Evolutionary conservation across 164 flowering plant genomes (phyloP), one percentile per base, ranked within the genome.

Genomic region (Vitis rotundifolia): DNA sequence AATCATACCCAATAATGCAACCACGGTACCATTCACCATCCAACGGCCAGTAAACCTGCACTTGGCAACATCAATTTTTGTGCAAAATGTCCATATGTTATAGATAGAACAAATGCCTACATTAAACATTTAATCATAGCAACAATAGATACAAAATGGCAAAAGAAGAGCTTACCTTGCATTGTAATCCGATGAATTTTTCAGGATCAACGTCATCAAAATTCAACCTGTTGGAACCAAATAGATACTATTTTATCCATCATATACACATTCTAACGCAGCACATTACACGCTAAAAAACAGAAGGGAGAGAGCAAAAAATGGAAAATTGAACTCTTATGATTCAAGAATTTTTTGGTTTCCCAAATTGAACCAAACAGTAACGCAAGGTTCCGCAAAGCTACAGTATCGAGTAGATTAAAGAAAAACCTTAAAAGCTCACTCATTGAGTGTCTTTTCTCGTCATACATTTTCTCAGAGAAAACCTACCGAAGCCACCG

Each of bases 1-100:
- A 65, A 80, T 79, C 67, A 66, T 85, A 90, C 15, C 81, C 87
- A 66, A 74, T 63, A 59, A 94, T 74, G 11, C 67, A 59, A 47
- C 97, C 99, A 31, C 73, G 16, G 74, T 94, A 94, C 97, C 96
- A 94, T 56, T 83, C 82, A 60, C 83, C 80, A 76, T 94, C 98
- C 82, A 91, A 63, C 12, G 98, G 96, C 99, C 99, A 94, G 73
- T 79, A 88, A 15, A 94, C 98, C 99, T 94, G 83, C 49, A 75
- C 49, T n/a, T 15, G 28, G 60, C 22, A 7, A 71, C 57, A 19
- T 71, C 28, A 59, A 2, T 59, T 15, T 59, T 53, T 44, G 13
- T 19, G 54, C 31, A 18, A 69, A 47, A 16, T 26, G 44, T 37
- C 44, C 44, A 37, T 37, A 37, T 37, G 26, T 37, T 37, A 37